These are phyloP conservation scores for Candida andamanensis DNA, from an alignment of 805 yeast genomes.

Conservation along the genomic window DNA sequence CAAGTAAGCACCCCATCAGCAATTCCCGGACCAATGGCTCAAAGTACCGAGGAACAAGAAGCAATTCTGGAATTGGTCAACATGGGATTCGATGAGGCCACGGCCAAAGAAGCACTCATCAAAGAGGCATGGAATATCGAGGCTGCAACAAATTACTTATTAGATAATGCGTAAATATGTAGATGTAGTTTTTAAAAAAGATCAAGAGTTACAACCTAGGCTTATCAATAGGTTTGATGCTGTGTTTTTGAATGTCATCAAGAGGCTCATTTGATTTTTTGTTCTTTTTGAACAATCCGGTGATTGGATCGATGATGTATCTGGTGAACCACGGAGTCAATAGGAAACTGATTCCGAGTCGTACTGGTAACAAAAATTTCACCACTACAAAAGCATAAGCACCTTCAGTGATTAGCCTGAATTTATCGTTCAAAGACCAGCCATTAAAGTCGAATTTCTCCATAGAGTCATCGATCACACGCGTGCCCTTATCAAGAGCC, in stretches of 20 bases:
- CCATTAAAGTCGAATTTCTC: constrained; percentile 28
- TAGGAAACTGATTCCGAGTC: constrained; percentile 46
- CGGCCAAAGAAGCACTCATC: constrained; percentile 64
- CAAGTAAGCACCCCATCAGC: constrained; percentile 14
- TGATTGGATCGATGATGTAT: constrained; percentile 45
- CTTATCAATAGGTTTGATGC: no score
- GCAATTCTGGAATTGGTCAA: constrained; percentile 77
- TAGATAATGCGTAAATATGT: constrained; percentile 56
- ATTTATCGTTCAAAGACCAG: constrained; percentile 44
- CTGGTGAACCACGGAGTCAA: constrained; percentile 57
- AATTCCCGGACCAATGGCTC: constrained; percentile 1
- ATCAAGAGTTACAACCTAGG: no score
- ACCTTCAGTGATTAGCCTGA: constrained; percentile 59
- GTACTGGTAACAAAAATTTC: constrained; percentile 51
- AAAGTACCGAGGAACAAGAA: constrained; percentile 13
- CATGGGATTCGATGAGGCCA: constrained; percentile 77
- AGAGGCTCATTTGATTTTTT: neutral
- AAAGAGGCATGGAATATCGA: constrained; percentile 70
- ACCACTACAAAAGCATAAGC: constrained; percentile 71
- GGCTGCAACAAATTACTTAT: constrained; percentile 78
- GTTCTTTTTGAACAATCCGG: constrained; percentile 14
- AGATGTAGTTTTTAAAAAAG: no score
- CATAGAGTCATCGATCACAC: constrained; percentile 50
- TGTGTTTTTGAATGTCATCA: no score
- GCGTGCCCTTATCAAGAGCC: constrained; percentile 56